Percentiles rank a stretch among this genome's conserved stretches.
Conservation (phyloP, 2,329 filamentous ascomycete genomes). For the Byssochlamys sp. region DNA sequence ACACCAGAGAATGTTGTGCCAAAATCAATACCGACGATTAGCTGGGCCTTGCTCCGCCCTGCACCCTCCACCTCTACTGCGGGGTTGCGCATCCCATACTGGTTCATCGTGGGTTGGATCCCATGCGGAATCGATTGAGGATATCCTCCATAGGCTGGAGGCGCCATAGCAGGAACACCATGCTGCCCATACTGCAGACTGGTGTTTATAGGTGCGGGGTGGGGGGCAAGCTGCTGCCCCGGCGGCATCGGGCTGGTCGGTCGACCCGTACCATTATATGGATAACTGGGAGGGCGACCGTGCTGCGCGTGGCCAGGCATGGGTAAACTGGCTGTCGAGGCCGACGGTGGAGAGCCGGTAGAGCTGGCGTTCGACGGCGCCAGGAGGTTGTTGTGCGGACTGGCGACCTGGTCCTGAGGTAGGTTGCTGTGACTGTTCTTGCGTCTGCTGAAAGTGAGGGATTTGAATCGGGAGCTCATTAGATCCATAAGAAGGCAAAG, state of each 20-base stretch:
- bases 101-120: constrained; percentile 17
- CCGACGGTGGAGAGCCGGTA: constrained; percentile 27
- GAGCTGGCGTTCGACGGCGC: constrained; percentile 26
- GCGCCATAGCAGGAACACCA: constrained; percentile 24
- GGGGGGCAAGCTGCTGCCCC: constrained; percentile 31
- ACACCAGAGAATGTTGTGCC: constrained; percentile 97
- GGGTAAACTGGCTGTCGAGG: constrained; percentile 42
- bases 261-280: constrained; percentile 45
- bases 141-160: constrained; percentile 38
- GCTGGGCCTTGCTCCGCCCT: constrained; percentile 83
- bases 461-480: constrained; percentile 45
- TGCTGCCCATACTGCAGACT: constrained; percentile 42
- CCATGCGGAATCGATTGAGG: constrained; percentile 24
- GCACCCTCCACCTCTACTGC: constrained; percentile 70
- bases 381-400: constrained; percentile 22
- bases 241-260: constrained; percentile 45
- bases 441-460: constrained; percentile 41
- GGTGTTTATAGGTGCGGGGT: constrained; percentile 46
- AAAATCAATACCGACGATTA: constrained; percentile 98
- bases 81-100: constrained; percentile 20
- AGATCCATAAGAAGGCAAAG: constrained; percentile 30
- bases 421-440: constrained; percentile 41
- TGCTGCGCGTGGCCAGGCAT: constrained; percentile 49
- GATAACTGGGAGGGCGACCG: constrained; percentile 56
- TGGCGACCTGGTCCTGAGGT: constrained; percentile 22